Evolutionary conservation across 1,139 yeast genomes (phyloP).

Genomic region (Geotrichum aggregatum): DNA sequence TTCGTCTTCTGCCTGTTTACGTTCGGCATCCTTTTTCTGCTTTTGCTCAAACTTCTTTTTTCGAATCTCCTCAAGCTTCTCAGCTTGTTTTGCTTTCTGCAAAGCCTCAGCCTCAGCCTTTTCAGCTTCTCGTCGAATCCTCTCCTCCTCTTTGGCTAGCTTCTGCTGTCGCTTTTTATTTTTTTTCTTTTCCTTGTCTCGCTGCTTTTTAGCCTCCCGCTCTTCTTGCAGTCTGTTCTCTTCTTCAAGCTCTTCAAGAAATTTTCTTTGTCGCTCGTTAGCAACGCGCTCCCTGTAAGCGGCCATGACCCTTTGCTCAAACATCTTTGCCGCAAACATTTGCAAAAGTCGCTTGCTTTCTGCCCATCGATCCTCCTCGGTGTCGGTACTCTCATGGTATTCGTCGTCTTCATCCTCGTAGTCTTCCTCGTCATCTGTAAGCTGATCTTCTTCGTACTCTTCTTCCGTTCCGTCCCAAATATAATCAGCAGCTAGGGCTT

Average conservation of each 20-base stretch:
- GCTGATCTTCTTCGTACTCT: slow-evolving; percentile 37
- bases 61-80: slow-evolving; percentile 55
- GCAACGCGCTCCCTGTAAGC: slow-evolving; percentile 74
- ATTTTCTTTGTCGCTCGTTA: slow-evolving; percentile 64
- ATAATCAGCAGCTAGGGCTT: slow-evolving; percentile 36
- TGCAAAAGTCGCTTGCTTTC: slow-evolving; percentile 76
- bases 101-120: slow-evolving; percentile 49
- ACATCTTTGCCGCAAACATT: slow-evolving; percentile 67
- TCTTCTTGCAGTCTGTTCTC: slow-evolving; percentile 68
- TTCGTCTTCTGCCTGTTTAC: slow-evolving; percentile 37
- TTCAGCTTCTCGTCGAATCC: slow-evolving; percentile 56
- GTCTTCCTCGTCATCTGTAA: slow-evolving; percentile 27
- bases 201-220: slow-evolving; percentile 64
- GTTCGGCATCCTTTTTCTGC: slow-evolving; percentile 48
- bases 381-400: slow-evolving; percentile 42
- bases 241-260: slow-evolving; percentile 74
- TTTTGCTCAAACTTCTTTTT: slow-evolving; percentile 48
- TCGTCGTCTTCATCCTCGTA: slow-evolving; percentile 30
- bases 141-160: slow-evolving; percentile 72
- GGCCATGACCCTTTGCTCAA: slow-evolving; percentile 64
- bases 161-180: slow-evolving; percentile 71
- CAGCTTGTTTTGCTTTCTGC: slow-evolving; percentile 43
- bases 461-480: slow-evolving; percentile 41
- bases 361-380: slow-evolving; percentile 63
- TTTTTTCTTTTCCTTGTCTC: slow-evolving; percentile 71